Base-by-base conservation (phyloP, 768 basidiomycete species). In the Amanita polypyramis region DNA sequence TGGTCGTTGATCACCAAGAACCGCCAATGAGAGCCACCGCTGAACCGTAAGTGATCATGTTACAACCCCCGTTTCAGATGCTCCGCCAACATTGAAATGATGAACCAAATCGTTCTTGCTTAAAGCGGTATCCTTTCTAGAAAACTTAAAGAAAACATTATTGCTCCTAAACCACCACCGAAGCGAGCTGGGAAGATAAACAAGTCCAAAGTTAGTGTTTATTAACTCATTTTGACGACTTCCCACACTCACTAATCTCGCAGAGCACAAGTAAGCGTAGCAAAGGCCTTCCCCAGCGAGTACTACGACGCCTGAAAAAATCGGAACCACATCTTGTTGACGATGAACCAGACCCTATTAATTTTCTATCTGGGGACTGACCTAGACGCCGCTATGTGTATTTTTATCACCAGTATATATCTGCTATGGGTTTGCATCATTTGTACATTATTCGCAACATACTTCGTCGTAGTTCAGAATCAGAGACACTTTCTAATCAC, bases 291-390 rank as follows among this genome's bases (percentile, higher is more conserved):
- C 70, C 70, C 0, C 67, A 54, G 17, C 62, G 66, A 20, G 63
- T 72, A 2, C 60, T 72, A 6, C 62, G 62, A 33, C 63, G 68
- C 43, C 61, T 72, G 25, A 64, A 58, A 43, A 61, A 65, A 11
- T 61, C 65, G 23, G 57, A 57, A 1, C 54, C 47, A 10, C 55
- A 56, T 30, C 54, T 51, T n/a, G 57, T 65, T 25, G 67, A 66
- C 36, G 62, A 65, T 49, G 73, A 70, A 45, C 65, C 70, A 5
- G 73, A 74, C 49, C 70, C 70, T 23, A 61, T 74, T 39, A 71
- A 74, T 51, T 74, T 71, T 51, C 59, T 74, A 30, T 66, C 69
- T 27, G 72, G 58, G 72, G 17, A 10, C 37, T 17, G 42, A 23
- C 21, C 30, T 50, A 15, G 12, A 20, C 21, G 5, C 4, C 36